Percentiles rank a stretch among this genome's conserved stretches.
phyloP scores from a whole-genome alignment of 1,139 yeast genomes.

The Candida tropicalis region DNA sequence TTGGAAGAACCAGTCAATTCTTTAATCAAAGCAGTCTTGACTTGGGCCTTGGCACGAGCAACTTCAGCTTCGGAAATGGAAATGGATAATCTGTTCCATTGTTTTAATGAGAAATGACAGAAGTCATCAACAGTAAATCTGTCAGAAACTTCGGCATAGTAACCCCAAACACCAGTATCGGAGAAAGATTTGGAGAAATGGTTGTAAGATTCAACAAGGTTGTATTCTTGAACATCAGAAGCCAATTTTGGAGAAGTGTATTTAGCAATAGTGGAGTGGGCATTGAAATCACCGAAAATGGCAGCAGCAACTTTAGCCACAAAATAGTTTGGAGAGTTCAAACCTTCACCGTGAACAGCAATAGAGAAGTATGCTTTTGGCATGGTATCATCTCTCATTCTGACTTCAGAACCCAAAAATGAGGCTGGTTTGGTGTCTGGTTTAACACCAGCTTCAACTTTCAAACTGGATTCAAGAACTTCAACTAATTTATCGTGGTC shows the following conservation, averaged over 20 bases:
- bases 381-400: slow-evolving; percentile 85
- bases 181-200: slow-evolving; percentile 75
- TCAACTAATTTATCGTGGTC: slow-evolving; percentile 69
- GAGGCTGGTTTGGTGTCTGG: slow-evolving; percentile 56
- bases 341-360: slow-evolving; percentile 72
- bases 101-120: slow-evolving; percentile 75
- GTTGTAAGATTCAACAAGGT: slow-evolving; percentile 67
- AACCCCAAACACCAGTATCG: slow-evolving; percentile 85
- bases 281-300: slow-evolving; percentile 63
- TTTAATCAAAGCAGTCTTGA: slow-evolving; percentile 61
- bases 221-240: slow-evolving; percentile 70
- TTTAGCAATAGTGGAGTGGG: slow-evolving; percentile 54
- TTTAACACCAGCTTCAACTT: slow-evolving; percentile 55
- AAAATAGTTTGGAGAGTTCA: slow-evolving; percentile 63
- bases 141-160: slow-evolving; percentile 65
- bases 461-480: slow-evolving; percentile 54
- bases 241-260: slow-evolving; percentile 88
- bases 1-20: slow-evolving; percentile 45
- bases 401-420: slow-evolving; percentile 82
- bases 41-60: slow-evolving; percentile 66
- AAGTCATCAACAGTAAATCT: slow-evolving; percentile 67
- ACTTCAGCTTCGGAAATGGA: slow-evolving; percentile 78
- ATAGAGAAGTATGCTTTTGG: slow-evolving; percentile 78
- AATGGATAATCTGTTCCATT: slow-evolving; percentile 82
- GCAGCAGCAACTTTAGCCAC: slow-evolving; percentile 75